Evolutionary conservation across 768 basidiomycete species (phyloP).

Genomic region (Kwoniella europaea): DNA sequence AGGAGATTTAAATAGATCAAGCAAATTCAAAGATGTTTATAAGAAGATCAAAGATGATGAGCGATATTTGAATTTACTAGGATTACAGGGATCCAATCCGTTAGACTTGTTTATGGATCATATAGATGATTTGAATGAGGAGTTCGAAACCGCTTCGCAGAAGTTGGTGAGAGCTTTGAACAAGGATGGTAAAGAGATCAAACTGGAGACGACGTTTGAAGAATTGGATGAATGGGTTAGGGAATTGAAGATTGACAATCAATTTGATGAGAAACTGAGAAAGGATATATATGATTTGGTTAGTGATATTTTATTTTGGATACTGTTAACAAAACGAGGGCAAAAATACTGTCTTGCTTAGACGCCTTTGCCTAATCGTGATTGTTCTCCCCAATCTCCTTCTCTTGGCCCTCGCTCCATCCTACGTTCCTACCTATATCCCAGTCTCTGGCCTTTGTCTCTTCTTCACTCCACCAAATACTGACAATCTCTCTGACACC

Average conservation of each 20-base stretch:
- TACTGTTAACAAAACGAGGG: too few relatives aligned
- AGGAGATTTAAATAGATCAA: conserved; percentile 75
- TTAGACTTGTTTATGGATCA: conserved; percentile 95
- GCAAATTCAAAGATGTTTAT: conserved; percentile 91
- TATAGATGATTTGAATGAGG: conserved; percentile 84
- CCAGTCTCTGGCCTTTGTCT: not conserved
- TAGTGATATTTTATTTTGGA: too few relatives aligned
- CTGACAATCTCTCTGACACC: conserved; percentile 2
- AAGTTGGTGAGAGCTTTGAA: conserved; percentile 61
- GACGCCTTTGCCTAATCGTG: too few relatives aligned
- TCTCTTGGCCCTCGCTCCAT: too few relatives aligned
- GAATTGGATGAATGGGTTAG: conserved; percentile 52
- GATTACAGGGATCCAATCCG: conserved; percentile 91
- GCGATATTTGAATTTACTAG: conserved; percentile 85
- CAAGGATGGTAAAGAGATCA: conserved; percentile 41
- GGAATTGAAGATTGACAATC: conserved; percentile 62
- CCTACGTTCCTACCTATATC: too few relatives aligned
- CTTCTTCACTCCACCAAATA: not conserved
- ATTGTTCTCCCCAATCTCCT: too few relatives aligned
- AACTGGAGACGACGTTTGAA: conserved; percentile 46
- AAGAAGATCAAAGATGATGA: conserved; percentile 74
- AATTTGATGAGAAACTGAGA: conserved; percentile 68
- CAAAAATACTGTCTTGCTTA: too few relatives aligned
- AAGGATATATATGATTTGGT: conserved; percentile 61
- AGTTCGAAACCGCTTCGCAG: conserved; percentile 77